Percentiles rank a stretch among this genome's conserved stretches.
Conservation (phyloP, 495 filamentous ascomycete species). For the Penicillium mononematosum region DNA sequence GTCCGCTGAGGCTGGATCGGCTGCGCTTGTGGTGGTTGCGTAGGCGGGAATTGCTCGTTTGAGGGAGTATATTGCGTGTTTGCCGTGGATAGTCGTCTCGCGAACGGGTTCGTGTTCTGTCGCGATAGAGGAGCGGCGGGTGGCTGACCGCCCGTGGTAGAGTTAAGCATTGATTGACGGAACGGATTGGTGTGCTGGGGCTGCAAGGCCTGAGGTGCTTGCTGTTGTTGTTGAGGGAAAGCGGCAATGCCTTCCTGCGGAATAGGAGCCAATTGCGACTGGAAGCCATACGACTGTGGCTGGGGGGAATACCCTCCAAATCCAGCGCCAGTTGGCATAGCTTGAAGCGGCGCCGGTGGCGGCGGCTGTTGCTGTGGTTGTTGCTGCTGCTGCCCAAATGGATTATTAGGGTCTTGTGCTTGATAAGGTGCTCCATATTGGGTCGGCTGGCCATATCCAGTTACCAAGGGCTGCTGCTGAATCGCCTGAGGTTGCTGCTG, state of each 20-base stretch:
- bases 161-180: conserved; percentile 71
- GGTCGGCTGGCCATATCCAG: conserved; percentile 19
- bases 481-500: conserved; percentile 41
- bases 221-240: conserved; percentile 46
- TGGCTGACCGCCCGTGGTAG: conserved; percentile 45
- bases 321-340: conserved; percentile 72
- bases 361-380: conserved; percentile 6
- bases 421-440: conserved; percentile 46
- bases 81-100: conserved; percentile 52
- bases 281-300: conserved; percentile 50
- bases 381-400: conserved; percentile 49
- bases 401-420: conserved; percentile 48
- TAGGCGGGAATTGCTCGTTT: conserved; percentile 31
- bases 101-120: conserved; percentile 86
- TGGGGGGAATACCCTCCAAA: conserved; percentile 84
- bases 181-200: conserved; percentile 78
- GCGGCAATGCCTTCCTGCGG: conserved; percentile 62
- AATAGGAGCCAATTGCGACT: conserved; percentile 55
- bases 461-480: conserved; percentile 28
- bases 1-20: conserved; percentile 45
- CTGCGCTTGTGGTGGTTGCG: conserved; percentile 37
- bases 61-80: conserved; percentile 34
- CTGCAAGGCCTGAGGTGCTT: conserved; percentile 35
- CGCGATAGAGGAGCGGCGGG: conserved; percentile 48
- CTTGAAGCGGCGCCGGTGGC: conserved; percentile 49